Evolutionary conservation across 768 basidiomycete species (phyloP), one percentile per base, ranked within the genome.

Genomic region (Melanogaster broomeanus): DNA sequence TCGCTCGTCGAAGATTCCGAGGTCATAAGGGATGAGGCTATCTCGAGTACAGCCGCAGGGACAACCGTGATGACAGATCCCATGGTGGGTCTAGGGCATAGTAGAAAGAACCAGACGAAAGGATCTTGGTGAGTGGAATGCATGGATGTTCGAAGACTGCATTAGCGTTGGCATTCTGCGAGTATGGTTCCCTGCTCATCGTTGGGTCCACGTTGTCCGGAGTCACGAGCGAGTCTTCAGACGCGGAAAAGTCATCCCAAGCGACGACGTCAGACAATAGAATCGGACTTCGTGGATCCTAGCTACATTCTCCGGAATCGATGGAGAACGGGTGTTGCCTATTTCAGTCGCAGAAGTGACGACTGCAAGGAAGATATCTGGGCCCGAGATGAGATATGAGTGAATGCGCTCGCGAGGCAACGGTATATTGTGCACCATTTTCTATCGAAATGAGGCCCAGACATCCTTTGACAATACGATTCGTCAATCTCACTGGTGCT

Each of bases 71-170:
- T 4, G 93, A 93, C 27, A 98, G 74, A 68, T 98, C 95, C 92
- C 95, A 98, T 7, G 80, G 76, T 0, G 88, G 81, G 60, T 85
- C 85, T 24, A 86, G 64, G 2, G 97, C 87, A 63, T 90, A 97
- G 71, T 98, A 99, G 73, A 99, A 99, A 2, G 88, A 85, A 6
- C 94, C 94, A 21, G 88, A 88, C 27, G 91, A 88, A 4, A 99
- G 73, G 49, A 98, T 93, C 70, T 96, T 97, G 42, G 83, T 87
- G 61, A 98, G 80, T 0, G 93, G 88, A 54, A 83, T 68, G 67
- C 95, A 98, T 2, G 97, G 97, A 62, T 98, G 93, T 61, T 95
- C 93, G 63, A 87, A 85, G 22, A 87, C 75, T n/a, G 75, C 75
- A 10, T 81, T 61, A 10, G 59, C 21, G 15, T 74, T 64, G 28